These are phyloP conservation scores for Phytophthora uliginosa DNA, from an alignment of 352 stramenopile species.

Conservation along the genomic window DNA sequence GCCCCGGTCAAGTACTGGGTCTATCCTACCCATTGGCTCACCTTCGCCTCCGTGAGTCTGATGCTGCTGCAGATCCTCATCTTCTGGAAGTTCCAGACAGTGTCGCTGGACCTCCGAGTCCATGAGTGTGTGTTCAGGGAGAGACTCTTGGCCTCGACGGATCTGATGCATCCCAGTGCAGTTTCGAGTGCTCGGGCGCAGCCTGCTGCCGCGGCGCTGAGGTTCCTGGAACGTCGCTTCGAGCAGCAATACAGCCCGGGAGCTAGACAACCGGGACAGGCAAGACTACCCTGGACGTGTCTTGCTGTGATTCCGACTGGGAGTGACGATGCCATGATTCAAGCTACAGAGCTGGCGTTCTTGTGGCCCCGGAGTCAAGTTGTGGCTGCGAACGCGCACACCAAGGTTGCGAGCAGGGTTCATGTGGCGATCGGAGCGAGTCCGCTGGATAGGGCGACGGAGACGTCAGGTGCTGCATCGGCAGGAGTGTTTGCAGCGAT, in stretches of 20 bases:
- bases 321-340: conserved; percentile 30
- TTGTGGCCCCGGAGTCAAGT: conserved; percentile 69
- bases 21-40: conserved; percentile 78
- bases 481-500: conserved; percentile 47
- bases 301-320: conserved; percentile 60
- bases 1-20: conserved; percentile 66
- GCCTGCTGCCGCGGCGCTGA: conserved; percentile 41
- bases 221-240: conserved; percentile 70
- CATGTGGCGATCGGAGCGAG: conserved; percentile 47
- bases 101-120: conserved; percentile 62
- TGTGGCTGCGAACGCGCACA: conserved; percentile 30
- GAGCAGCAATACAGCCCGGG: conserved; percentile 58
- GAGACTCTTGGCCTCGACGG: conserved; percentile 48
- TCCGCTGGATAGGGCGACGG: conserved; percentile 25
- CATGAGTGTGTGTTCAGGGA: conserved; percentile 78
- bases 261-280: conserved; percentile 41
- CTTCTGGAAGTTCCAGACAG: conserved; percentile 58
- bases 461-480: conserved; percentile 18
- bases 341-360: conserved; percentile 59
- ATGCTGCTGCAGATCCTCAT: conserved; percentile 58
- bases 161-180: conserved; percentile 29
- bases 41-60: conserved; percentile 60
- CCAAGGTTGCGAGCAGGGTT: conserved; percentile 54
- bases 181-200: conserved; percentile 20
- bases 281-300: conserved; percentile 67